These are phyloP conservation scores for Podaxis sp. DNA, from an alignment of 768 basidiomycete species.

Conservation along the genomic window DNA sequence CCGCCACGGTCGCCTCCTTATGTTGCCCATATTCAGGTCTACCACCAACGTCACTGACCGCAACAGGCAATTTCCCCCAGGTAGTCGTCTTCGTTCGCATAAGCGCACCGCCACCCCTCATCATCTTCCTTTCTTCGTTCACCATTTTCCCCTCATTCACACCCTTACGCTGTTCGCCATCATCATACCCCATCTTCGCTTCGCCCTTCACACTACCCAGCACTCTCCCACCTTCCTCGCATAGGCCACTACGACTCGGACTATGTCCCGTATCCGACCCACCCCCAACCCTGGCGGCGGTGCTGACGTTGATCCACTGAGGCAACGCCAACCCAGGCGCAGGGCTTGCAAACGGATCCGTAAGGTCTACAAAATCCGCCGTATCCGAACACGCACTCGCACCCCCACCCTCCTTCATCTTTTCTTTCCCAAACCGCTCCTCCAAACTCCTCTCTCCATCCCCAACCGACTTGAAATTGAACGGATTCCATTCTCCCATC, in stretches of 20 bases:
- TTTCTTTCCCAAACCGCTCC: neutral
- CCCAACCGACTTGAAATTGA: neutral
- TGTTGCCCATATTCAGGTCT: neutral
- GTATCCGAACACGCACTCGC: neutral
- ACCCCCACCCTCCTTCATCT: neutral
- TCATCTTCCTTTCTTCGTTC: neutral
- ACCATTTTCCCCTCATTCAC: neutral
- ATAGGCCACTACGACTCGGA: neutral
- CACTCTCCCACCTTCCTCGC: neutral
- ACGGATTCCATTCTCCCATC: constrained; percentile 7
- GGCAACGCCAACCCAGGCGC: constrained; percentile 10
- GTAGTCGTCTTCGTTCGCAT: neutral
- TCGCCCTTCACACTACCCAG: neutral
- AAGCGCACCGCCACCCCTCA: neutral
- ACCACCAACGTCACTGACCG: neutral
- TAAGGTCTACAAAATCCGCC: constrained; percentile 13
- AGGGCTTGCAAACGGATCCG: constrained; percentile 14
- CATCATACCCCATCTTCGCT: neutral
- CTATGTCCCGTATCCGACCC: neutral
- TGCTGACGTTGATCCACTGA: neutral
- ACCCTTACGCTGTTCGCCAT: neutral
- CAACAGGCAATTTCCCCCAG: constrained; percentile 4
- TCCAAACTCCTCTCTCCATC: neutral
- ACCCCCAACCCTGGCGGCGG: neutral
- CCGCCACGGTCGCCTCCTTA: neutral